A percentile compares a stretch with the other conserved stretches of the same genome.
These are phyloP conservation scores for Coccomyxa sp. DNA, from an alignment of 139 green algal species.

Conservation along the genomic window DNA sequence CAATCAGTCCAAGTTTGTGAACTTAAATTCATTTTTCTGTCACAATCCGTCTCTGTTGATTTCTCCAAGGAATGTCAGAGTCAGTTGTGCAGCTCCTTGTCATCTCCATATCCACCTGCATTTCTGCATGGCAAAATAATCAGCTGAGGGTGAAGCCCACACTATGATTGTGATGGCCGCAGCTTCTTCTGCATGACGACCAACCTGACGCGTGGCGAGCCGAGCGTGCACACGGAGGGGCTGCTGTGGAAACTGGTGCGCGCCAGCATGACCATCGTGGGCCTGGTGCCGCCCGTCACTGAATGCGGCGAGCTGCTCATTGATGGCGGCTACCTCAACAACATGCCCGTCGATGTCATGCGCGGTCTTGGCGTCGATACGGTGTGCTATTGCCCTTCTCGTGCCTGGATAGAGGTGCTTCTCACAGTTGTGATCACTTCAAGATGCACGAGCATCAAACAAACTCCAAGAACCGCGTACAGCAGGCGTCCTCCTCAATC, in stretches of 20 bases:
- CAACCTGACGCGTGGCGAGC: constrained; percentile 58
- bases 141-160: too few relatives aligned
- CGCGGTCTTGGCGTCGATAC: constrained; percentile 59
- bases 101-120: too few relatives aligned
- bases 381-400: constrained; percentile 8
- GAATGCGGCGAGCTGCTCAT: constrained; percentile 60
- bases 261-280: constrained; percentile 78
- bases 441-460: too few relatives aligned
- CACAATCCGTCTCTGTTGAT: too few relatives aligned
- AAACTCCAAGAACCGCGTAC: too few relatives aligned
- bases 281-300: constrained; percentile 67
- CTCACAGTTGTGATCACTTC: too few relatives aligned
- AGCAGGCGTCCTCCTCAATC: too few relatives aligned
- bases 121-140: too few relatives aligned
- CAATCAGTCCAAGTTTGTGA: too few relatives aligned
- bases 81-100: too few relatives aligned
- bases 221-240: constrained; percentile 46
- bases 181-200: constrained; percentile 74
- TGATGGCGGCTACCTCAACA: constrained; percentile 51
- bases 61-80: too few relatives aligned
- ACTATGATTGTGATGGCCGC: neutral
- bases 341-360: constrained; percentile 72
- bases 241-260: constrained; percentile 44
- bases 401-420: neutral
- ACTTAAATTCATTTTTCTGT: too few relatives aligned